Evolutionary conservation across 2,329 filamentous ascomycete genomes (phyloP), one percentile per base, ranked within the genome.

Genomic region (Colletotrichum tropicale): DNA sequence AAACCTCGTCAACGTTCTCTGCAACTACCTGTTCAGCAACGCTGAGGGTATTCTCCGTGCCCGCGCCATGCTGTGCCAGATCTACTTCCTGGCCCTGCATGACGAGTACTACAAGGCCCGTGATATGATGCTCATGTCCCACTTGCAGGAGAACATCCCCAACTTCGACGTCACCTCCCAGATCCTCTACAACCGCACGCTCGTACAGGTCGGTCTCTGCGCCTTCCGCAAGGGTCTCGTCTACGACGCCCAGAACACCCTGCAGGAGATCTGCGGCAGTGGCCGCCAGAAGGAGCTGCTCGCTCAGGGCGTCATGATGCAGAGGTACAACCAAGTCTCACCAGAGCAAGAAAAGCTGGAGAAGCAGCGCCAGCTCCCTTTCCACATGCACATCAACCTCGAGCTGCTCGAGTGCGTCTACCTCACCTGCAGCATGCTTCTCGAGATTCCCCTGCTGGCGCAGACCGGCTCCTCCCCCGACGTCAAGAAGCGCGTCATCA

Each of bases 371-470:
- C 97, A 99, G 88, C 91, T 99, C 80, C 97, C 97, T 48, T 99
- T 99, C 93, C 97, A 99, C 89, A 98, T 99, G 96, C 97, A 99
- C 91, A 99, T 99, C 90, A 99, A 99, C 90, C 91, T 99, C 68
- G 97, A 99, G 86, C 92, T 99, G 71, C 92, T 99, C 52, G 97
- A 99, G 89, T 98, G 97, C 83, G 96, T 98, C 77, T 99, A 99
- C 88, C 91, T 99, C 75, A 98, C 97, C 66, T 98, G 96, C 89
- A 98, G 96, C 87, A 99, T 99, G 97, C 94, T 99, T 79, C 92
- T 99, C 73, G 97, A 99, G 88, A 98, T 99, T 78, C 97, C 97
- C 76, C 93, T 98, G 62, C 93, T 99, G 80, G 98, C 97, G 65
- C 97, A 98, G 87, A 98, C 96, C 43, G 97, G 97, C 79, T 98